Percentiles rank a stretch among this genome's conserved stretches.
Conservation (phyloP, 768 basidiomycete species). For the Symmetrospora coprosmae region DNA sequence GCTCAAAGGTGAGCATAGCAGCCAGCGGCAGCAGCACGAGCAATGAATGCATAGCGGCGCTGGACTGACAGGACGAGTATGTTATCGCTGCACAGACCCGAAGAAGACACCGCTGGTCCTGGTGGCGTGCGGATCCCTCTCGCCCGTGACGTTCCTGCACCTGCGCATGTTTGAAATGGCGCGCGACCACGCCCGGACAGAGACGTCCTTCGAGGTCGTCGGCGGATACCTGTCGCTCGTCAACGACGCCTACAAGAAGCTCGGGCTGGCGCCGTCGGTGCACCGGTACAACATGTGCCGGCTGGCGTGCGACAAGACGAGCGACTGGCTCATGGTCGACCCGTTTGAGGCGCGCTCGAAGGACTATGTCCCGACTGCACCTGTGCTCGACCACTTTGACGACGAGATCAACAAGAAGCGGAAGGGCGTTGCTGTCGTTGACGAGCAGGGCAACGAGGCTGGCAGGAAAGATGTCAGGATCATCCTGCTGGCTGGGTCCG, state of each 20-base stretch:
- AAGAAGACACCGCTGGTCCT: constrained; percentile 65
- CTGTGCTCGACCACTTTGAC: constrained; percentile 94
- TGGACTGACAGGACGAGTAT: neutral
- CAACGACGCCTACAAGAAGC: constrained; percentile 90
- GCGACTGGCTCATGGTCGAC: constrained; percentile 92
- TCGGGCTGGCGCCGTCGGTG: constrained; percentile 69
- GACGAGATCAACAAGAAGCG: constrained; percentile 71
- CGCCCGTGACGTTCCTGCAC: constrained; percentile 49
- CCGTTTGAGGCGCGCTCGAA: constrained; percentile 91
- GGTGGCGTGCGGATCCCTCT: constrained; percentile 95
- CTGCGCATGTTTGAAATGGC: constrained; percentile 99
- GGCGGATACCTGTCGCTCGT: constrained; percentile 95
- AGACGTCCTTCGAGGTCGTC: constrained; percentile 82
- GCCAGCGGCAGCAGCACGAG: no score
- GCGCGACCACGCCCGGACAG: constrained; percentile 81
- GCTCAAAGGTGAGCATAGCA: constrained; percentile 35
- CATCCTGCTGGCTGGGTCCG: constrained; percentile 94
- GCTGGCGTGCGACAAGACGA: constrained; percentile 76
- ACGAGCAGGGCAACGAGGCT: constrained; percentile 33
- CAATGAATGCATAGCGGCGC: neutral
- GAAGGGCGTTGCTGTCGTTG: constrained; percentile 44
- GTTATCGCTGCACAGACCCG: constrained; percentile 29
- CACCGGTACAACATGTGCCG: constrained; percentile 62
- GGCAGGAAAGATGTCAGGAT: constrained; percentile 61
- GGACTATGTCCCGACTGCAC: constrained; percentile 80